Percentiles rank a stretch among this genome's conserved stretches.
Conservation (phyloP, 164 flowering plant genomes). For the Aristolochia fimbriata region DNA sequence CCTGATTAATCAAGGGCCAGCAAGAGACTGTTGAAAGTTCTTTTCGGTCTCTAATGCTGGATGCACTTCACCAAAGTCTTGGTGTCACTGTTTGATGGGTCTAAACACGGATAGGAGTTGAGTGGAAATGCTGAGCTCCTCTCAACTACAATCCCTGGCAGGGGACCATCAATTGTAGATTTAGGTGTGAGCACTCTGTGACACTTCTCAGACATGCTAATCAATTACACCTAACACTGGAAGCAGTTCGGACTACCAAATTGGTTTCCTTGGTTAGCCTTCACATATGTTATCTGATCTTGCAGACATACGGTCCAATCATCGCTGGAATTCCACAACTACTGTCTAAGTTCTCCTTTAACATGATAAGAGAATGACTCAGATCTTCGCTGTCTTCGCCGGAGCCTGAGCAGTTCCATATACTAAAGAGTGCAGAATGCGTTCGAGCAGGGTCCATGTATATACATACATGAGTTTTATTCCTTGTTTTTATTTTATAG, state of each 20-base stretch:
- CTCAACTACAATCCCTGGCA: not conserved
- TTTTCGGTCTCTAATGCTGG: not conserved
- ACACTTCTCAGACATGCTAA: not conserved
- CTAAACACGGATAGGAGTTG: not conserved
- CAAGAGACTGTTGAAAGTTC: not conserved
- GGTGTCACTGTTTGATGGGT: not conserved
- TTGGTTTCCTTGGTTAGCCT: not conserved
- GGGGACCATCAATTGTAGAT: no score
- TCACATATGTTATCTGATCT: not conserved
- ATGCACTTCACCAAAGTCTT: not conserved
- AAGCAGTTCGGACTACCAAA: no score
- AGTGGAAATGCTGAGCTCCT: not conserved
- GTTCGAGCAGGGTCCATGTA: no score
- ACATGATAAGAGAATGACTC: slow-evolving; percentile 24
- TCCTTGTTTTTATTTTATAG: no score
- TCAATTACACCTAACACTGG: not conserved
- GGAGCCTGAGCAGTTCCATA: no score
- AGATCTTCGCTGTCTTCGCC: not conserved
- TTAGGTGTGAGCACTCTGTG: not conserved
- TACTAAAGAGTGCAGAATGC: no score
- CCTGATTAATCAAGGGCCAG: not conserved
- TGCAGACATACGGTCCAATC: slow-evolving; percentile 66
- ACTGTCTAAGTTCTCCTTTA: slow-evolving; percentile 61
- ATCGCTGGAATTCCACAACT: slow-evolving; percentile 68
- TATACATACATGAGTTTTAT: no score